Evolutionary conservation across 176 grass and related monocot genomes (phyloP).

Genomic region (Avena atlantica): DNA sequence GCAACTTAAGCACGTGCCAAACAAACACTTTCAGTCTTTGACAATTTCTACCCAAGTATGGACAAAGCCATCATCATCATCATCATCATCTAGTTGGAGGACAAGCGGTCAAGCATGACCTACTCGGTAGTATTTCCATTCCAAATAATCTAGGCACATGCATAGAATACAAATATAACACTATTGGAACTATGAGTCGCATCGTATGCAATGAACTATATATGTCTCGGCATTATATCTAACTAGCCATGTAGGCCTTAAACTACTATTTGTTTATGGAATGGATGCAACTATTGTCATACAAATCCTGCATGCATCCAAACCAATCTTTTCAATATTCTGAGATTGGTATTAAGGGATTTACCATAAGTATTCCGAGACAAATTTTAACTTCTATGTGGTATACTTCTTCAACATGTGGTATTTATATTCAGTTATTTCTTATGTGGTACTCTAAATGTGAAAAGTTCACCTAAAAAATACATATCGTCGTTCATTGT

Average conservation of each 20-base stretch:
- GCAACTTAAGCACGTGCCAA: too few relatives aligned
- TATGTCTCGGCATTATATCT: neutral
- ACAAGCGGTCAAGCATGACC: too few relatives aligned
- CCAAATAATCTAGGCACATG: too few relatives aligned
- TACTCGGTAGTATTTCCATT: too few relatives aligned
- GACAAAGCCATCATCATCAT: too few relatives aligned
- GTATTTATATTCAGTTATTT: neutral
- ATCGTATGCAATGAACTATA: neutral
- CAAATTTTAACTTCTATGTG: neutral
- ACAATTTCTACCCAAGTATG: too few relatives aligned
- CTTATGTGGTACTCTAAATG: neutral
- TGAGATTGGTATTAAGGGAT: neutral
- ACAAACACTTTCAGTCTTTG: too few relatives aligned
- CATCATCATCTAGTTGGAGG: too few relatives aligned
- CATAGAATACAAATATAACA: too few relatives aligned
- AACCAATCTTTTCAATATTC: neutral
- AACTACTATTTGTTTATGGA: neutral
- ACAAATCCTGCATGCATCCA: neutral
- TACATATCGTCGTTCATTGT: neutral
- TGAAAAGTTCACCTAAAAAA: neutral
- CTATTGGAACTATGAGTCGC: too few relatives aligned
- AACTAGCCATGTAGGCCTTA: too few relatives aligned
- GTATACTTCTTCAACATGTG: neutral
- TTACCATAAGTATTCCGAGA: neutral
- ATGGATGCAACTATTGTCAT: neutral